Evolutionary conservation across 164 flowering plant species (phyloP).

Genomic region (Vitis rotundifolia): DNA sequence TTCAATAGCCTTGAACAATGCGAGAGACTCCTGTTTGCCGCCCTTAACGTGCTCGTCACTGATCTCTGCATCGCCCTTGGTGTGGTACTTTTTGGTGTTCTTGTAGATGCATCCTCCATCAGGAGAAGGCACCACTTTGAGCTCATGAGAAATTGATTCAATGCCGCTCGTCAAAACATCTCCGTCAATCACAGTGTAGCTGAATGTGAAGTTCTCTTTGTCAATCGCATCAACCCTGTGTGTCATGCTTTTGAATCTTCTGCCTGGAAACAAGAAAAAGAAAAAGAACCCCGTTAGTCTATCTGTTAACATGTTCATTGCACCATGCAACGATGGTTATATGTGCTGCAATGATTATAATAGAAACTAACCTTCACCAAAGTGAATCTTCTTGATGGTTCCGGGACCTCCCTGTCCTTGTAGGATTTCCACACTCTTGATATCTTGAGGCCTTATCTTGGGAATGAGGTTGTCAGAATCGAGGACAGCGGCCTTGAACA

Average conservation of each 20-base stretch:
- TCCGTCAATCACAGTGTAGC: constrained; percentile 28
- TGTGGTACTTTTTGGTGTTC: constrained; percentile 9
- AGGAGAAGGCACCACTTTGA: constrained; percentile 10
- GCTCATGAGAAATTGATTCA: constrained; percentile 23
- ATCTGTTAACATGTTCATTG: not conserved
- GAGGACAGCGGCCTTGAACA: constrained; percentile 39
- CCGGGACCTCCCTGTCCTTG: constrained; percentile 49
- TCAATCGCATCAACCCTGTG: constrained; percentile 28
- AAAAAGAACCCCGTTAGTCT: not conserved
- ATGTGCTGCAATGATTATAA: no score
- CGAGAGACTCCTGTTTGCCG: not conserved
- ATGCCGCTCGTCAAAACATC: constrained; percentile 10
- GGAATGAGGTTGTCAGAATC: constrained; percentile 38
- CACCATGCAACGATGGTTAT: no score
- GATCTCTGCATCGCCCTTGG: no score
- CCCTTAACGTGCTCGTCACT: no score
- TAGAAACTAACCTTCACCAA: constrained; percentile 27
- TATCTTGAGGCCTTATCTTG: constrained; percentile 26
- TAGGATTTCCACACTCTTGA: constrained; percentile 27
- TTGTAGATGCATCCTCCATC: constrained; percentile 36
- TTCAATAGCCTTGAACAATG: constrained; percentile 6
- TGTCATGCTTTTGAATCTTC: constrained; percentile 21
- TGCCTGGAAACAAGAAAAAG: constrained; percentile 21
- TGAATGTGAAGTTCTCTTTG: constrained; percentile 14
- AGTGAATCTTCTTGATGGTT: constrained; percentile 31